Conservation (phyloP, 768 basidiomycete species). For the Panaeolus cyanescens region DNA sequence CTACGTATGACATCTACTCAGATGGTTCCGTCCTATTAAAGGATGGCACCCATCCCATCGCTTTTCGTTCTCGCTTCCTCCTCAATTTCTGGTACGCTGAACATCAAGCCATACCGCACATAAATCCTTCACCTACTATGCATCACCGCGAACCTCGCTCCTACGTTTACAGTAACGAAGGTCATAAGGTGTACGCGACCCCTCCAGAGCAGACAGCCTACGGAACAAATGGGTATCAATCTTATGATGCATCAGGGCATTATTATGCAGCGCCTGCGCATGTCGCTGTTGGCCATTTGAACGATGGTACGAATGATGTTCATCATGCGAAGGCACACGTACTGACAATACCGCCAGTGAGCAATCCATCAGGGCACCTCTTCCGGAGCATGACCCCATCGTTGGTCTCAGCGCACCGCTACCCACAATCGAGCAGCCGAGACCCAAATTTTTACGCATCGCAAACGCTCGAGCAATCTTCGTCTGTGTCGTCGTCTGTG, state of each 20-base stretch:
- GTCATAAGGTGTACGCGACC: conserved; percentile 18
- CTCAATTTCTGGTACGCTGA: conserved; percentile 16
- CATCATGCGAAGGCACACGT: neutral
- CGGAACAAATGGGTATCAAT: conserved; percentile 29
- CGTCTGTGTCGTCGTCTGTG: conserved; percentile 14
- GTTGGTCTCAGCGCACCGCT: conserved; percentile 28
- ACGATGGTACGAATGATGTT: conserved; percentile 21
- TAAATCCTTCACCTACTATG: conserved; percentile 33
- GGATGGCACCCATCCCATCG: conserved; percentile 28
- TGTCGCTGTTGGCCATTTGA: conserved; percentile 15
- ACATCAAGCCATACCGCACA: conserved; percentile 1
- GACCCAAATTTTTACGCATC: conserved; percentile 24
- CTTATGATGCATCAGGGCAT: conserved; percentile 31
- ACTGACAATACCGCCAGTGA: conserved; percentile 10
- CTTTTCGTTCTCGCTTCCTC: conserved; percentile 27
- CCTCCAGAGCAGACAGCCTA: conserved; percentile 20
- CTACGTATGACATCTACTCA: conserved; percentile 24
- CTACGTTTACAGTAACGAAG: conserved; percentile 45
- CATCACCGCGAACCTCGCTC: conserved; percentile 41
- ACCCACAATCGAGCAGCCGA: conserved; percentile 25
- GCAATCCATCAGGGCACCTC: conserved; percentile 27
- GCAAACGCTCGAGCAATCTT: conserved; percentile 21
- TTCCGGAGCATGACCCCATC: conserved; percentile 40
- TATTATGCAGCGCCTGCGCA: conserved; percentile 34
- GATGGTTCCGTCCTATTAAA: conserved; percentile 48